Base-by-base conservation (phyloP, 495 filamentous ascomycete genomes). In the Podospora appendiculata region DNA sequence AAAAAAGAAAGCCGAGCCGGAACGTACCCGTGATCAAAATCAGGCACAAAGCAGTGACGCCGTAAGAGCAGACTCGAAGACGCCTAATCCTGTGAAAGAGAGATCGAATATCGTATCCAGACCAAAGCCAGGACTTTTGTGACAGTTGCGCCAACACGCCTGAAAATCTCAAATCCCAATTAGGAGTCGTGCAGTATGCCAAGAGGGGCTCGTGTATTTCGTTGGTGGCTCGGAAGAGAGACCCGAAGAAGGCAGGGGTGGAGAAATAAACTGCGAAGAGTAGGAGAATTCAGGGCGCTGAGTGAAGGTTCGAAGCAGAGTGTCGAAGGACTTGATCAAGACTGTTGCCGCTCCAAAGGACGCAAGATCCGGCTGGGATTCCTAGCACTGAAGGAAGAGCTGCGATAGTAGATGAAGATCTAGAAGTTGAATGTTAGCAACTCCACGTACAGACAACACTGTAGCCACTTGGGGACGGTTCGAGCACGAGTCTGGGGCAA, bases 81-180 rank as follows among this genome's bases (percentile, higher is more conserved):
- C 52, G 47, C 57, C 53, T 16, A 56, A 58, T 9, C 48, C 8
- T 18, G 13, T 6, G 5, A 25, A 49, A 57, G 35, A 51, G 36
- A 11, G 36, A 13, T 13, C 41, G 60, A 47, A 50, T 16, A 52
- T 33, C 46, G 51, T 63, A 63, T 63, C 60, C 60, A 60, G 60
- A 60, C 33, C 52, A 57, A 49, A 63, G 53, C 39, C 50, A 51
- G 48, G 58, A 60, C 54, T 58, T 25, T 25, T 25, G 25, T 25
- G 25, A 25, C 25, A 25, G 25, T 54, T 58, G 44, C 57, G 55
- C 58, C 60, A 54, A 56, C 52, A 63, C 60, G 52, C 60, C 60
- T 51, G 48, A 47, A 63, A 60, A 62, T 55, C 51, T 51, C 44
- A 56, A 36, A 59, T 53, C 45, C 46, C 50, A 58, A 56, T 34